A percentile compares a stretch with the other conserved stretches of the same genome.
Evolutionary conservation across 2,329 filamentous ascomycete genomes (phyloP).

Genomic region (Clonostachys chloroleuca): DNA sequence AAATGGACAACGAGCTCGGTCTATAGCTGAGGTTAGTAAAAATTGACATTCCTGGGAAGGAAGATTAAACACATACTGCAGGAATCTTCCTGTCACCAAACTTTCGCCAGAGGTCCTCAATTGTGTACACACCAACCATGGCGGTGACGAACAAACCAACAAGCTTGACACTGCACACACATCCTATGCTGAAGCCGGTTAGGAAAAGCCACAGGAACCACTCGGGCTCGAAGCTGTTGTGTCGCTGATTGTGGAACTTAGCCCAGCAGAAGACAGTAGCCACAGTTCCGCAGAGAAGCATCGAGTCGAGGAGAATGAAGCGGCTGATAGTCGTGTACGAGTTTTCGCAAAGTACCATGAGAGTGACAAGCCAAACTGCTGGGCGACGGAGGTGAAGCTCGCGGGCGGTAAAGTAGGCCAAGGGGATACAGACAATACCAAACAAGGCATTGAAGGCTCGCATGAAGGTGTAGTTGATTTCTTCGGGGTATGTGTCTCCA

Average conservation of each 20-base stretch:
- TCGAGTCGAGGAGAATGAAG: constrained; percentile 97
- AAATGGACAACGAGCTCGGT: constrained; percentile 57
- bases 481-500: constrained; percentile 87
- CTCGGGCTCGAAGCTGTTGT: constrained; percentile 80
- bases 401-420: constrained; percentile 92
- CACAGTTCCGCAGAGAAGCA: constrained; percentile 98
- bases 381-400: constrained; percentile 83
- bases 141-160: constrained; percentile 95
- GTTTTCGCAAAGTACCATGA: constrained; percentile 99
- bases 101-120: constrained; percentile 96
- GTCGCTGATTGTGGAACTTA: constrained; percentile 86
- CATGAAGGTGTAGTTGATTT: constrained; percentile 98
- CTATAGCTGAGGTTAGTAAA: constrained; percentile 49
- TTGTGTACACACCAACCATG: constrained; percentile 90
- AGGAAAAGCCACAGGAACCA: constrained; percentile 95
- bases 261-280: constrained; percentile 96
- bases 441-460: constrained; percentile 95
- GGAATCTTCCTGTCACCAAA: constrained; percentile 94
- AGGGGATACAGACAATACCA: constrained; percentile 83
- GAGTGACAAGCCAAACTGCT: constrained; percentile 88
- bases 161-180: constrained; percentile 97
- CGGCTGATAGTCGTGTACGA: constrained; percentile 98
- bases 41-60: not conserved
- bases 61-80: constrained; percentile 42
- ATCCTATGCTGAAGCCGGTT: constrained; percentile 93